Evolutionary conservation across 1,284 basidiomycete genomes (phyloP).

Genomic region (Exobasidium cylindrosporum): DNA sequence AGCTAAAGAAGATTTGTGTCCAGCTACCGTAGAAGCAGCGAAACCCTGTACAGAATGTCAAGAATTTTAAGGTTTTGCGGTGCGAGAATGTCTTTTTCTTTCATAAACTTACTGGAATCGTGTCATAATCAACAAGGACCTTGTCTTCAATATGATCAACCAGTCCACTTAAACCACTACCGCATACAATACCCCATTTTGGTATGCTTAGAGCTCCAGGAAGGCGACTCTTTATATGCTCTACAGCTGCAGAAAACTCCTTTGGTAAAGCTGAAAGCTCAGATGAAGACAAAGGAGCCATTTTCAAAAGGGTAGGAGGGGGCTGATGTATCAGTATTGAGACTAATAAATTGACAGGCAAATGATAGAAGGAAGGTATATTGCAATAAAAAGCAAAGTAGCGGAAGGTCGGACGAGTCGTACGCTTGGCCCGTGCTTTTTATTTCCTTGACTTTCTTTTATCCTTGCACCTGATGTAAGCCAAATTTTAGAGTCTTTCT

Average conservation of each 20-base stretch:
- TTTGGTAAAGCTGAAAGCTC: constrained; percentile 20
- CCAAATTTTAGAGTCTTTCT: background rate
- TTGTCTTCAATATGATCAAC: constrained; percentile 22
- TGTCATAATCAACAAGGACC: constrained; percentile 33
- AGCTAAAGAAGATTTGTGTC: constrained; percentile 72
- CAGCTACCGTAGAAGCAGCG: constrained; percentile 61
- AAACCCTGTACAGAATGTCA: constrained; percentile 17
- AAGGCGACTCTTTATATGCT: constrained; percentile 22
- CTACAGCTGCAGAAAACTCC: constrained; percentile 28
- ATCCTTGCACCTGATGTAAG: background rate
- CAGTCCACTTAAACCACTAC: constrained; percentile 34
- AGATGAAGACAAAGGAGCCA: background rate
- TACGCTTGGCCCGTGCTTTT: background rate
- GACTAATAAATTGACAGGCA: too few relatives aligned
- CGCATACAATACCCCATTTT: constrained; percentile 47
- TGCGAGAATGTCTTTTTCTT: too few relatives aligned
- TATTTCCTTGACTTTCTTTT: too few relatives aligned
- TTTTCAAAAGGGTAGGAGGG: too few relatives aligned
- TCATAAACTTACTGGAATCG: constrained; percentile 26
- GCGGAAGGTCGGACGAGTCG: background rate
- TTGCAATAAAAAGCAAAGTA: too few relatives aligned
- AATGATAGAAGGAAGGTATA: too few relatives aligned
- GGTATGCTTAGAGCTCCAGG: constrained; percentile 22
- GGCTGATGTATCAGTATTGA: too few relatives aligned
- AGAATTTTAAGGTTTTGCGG: too few relatives aligned